These are phyloP conservation scores for Citrus sp. DNA, from an alignment of 345 rosid genomes.

Conservation along the genomic window DNA sequence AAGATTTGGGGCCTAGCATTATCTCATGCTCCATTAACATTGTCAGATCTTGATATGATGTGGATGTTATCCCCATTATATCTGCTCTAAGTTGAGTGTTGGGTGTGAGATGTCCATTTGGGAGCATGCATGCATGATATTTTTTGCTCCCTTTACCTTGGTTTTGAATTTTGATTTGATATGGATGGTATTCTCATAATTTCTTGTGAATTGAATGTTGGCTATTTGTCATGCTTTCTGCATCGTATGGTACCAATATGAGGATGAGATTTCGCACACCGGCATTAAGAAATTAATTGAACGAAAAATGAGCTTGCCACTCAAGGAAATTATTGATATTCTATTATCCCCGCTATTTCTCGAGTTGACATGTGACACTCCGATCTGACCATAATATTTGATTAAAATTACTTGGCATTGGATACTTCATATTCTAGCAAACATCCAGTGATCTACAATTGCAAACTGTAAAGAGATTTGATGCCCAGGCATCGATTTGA, in stretches of 20 bases:
- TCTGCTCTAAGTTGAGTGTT: background rate
- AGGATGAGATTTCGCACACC: background rate
- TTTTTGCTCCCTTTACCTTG: background rate
- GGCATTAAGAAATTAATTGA: background rate
- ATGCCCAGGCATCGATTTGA: background rate
- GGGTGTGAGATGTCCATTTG: background rate
- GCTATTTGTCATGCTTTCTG: background rate
- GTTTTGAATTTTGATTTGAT: background rate
- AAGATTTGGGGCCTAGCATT: background rate
- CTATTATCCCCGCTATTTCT: background rate
- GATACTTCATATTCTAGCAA: background rate
- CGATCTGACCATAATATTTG: background rate
- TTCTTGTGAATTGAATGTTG: background rate
- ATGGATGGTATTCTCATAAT: background rate
- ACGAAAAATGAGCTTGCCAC: background rate
- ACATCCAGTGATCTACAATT: background rate
- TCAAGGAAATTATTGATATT: background rate
- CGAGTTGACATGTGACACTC: background rate
- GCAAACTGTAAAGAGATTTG: background rate
- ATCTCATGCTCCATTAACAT: no score
- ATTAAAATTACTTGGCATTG: background rate
- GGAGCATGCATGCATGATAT: slow-evolving; percentile 10
- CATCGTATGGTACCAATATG: background rate
- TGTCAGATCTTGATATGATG: no score
- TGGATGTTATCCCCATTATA: background rate